Base-by-base conservation (phyloP, 2,329 filamentous ascomycete genomes). In the Calonectria pteridis region DNA sequence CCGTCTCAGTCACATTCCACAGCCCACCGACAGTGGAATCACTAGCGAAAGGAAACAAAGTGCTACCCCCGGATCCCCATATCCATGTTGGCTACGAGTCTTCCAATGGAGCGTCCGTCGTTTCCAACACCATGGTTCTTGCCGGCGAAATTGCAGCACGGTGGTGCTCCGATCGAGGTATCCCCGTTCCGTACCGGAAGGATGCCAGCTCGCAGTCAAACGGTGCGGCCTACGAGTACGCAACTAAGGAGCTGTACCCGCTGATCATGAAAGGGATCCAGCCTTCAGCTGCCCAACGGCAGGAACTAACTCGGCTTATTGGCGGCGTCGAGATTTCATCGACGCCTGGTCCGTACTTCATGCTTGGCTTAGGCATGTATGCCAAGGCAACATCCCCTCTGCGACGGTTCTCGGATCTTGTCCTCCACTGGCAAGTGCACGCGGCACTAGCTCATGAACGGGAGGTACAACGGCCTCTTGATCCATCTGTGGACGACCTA, bases 371-470 rank as follows among this genome's bases (percentile, higher is more conserved):
- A 2, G 87, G 91, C 68, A 89, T 90, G 84, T 93, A 93, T 81
- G 85, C 89, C 72, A 93, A 92, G 77, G 89, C 89, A 49, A 94
- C 92, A 10, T 92, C 90, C 64, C 92, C 92, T 23, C 86, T 94
- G n/a, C 90, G 92, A 40, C 89, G 92, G 53, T 93, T 89, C 82
- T 83, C 86, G 6, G 92, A 94, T 81, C 84, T 94, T 59, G 81
- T 94, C 37, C 87, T 90, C 2, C 92, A 93, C 83, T 93, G 91
- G 90, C 92, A 94, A 81, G 90, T 94, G 74, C 89, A 93, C 78
- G 89, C 88, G 3, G 88, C 90, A 13, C 83, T 94, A 37, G 84
- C 85, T 18, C 82, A 87, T 72, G 87, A 89, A 77, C 84, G 87
- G 11, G 78, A 84, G 46, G 74, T 74, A 29, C 71, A 79, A 51